Base-by-base conservation (phyloP, 169 alveolate species). In the Plasmodium billcollinsi region DNA sequence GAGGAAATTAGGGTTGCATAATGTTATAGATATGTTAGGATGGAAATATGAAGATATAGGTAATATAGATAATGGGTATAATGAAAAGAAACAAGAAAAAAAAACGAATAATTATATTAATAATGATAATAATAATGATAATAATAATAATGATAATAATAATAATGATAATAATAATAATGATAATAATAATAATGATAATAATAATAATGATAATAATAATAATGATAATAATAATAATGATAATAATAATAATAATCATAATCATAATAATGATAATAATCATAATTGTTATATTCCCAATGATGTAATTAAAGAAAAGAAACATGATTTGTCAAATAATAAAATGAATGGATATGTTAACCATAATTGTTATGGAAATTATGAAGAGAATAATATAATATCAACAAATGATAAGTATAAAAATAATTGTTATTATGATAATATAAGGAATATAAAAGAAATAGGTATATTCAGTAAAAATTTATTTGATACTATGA, bases 1-100 rank as follows among this genome's bases (percentile, higher is more conserved):
- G 18, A 76, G 89, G 21, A 63, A 62, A 58, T 14, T 63, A 14
- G 89, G 89, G 24, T 12, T 76, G 21, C 71, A 76, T 21, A 62
- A 76, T 11, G 75, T 76, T 21, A 76, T 76, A 12, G 21, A 76
- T 29, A n/a, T 58, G 3, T 7, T 76, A 33, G 89, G 89, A 0
- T 76, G 89, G 89, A 33, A 29, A 6, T 76, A 76, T 54, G 76
- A 76, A 63, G 89, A 76, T 67, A 21, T 76, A n/a, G 89, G 89
- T 47, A 76, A 76, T 76, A 18, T 76, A 20, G 67, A 50, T 1
- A 65, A 8, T 14, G 15, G 6, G 4, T 7, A 18, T 12, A 62
- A 62, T 62, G 43, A 62, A 2, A 26, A 6, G 14, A 66, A 9
- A 66, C 11, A 14, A 33, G 8, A 15, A 12, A 1, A n/a, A 67